Evolutionary conservation across 2,329 filamentous ascomycete species (phyloP), one percentile per base, ranked within the genome.

Genomic region (Aspergillus tamarii): DNA sequence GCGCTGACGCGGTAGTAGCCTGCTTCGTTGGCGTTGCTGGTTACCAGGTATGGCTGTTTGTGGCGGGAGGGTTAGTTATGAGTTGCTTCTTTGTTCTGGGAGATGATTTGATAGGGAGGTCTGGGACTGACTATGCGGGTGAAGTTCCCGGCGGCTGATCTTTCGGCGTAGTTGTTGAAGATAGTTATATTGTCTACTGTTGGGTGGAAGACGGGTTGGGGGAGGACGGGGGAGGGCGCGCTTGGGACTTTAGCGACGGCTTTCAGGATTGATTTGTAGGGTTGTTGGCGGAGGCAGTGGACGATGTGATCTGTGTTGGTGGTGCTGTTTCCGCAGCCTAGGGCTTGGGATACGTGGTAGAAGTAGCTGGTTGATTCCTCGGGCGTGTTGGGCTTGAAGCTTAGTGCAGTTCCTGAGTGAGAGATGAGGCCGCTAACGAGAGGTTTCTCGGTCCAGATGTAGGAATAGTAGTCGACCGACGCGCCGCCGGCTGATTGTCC

Each of bases 1-100:
- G 82, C 79, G 1, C 78, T 76, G 39, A 84, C 77, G 6, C 78
- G 77, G 69, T 84, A 84, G 71, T 81, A 83, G 0, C 81, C 81
- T 3, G 80, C 78, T 67, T 85, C 83, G 60, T 84, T 78, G 65
- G 83, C 60, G 60, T 79, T 83, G 66, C 79, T 80, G 16, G 80
- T 82, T 4, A 79, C 67, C 0, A 85, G 64, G 1, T 82, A 72
- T 0, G 84, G 83, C 45, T 71, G 28, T 26, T 21, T 6, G 16
- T 4, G 14, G 5, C 7, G 7, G 8, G 16, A 21, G 19, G 8
- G 41, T 43, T 21, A 43, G 41, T 16, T 36, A 36, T 36, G 34
- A 16, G 5, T 16, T 36, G 34, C 34, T 14, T 36, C 34, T 36
- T 36, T 16, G 12, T 36, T 36, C 12, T 36, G 12, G 34, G 12